These are phyloP conservation scores for Acrocalymma vagum DNA, from an alignment of 2,329 filamentous ascomycete genomes.

Conservation along the genomic window DNA sequence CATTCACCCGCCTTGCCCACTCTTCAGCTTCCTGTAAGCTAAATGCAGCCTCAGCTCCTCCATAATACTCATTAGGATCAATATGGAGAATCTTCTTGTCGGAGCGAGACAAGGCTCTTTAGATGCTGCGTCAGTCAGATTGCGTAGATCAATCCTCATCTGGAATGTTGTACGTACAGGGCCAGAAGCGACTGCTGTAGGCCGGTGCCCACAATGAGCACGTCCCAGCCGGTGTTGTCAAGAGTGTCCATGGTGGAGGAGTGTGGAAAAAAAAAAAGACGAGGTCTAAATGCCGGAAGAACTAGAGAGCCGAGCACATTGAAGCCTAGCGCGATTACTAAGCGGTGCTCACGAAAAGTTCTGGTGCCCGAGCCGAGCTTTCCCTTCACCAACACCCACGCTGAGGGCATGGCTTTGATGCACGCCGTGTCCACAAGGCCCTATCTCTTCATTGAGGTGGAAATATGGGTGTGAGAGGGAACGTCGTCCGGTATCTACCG, in stretches of 20 bases:
- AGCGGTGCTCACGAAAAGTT: slow-evolving; percentile 37
- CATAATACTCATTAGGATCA: slow-evolving; percentile 89
- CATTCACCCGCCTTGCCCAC: slow-evolving; percentile 67
- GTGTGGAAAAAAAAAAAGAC: slow-evolving; percentile 28
- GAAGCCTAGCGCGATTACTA: slow-evolving; percentile 47
- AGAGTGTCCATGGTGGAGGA: slow-evolving; percentile 57
- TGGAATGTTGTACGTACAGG: slow-evolving; percentile 53
- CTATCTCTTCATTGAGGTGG: slow-evolving; percentile 55
- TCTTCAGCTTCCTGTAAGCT: slow-evolving; percentile 81
- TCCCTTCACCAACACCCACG: slow-evolving; percentile 44
- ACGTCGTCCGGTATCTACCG: slow-evolving; percentile 60
- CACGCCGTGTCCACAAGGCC: slow-evolving; percentile 45
- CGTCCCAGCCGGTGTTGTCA: slow-evolving; percentile 60
- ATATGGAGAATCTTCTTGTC: slow-evolving; percentile 91
- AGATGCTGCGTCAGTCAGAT: slow-evolving; percentile 76
- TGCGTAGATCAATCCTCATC: slow-evolving; percentile 45
- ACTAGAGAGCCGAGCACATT: slow-evolving; percentile 27
- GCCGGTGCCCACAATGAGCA: slow-evolving; percentile 62
- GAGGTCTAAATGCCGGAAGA: slow-evolving; percentile 26
- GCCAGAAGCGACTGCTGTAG: slow-evolving; percentile 62
- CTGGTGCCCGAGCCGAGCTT: slow-evolving; percentile 12
- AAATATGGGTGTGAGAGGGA: slow-evolving; percentile 54
- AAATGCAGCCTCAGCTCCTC: slow-evolving; percentile 83
- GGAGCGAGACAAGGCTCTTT: slow-evolving; percentile 90
- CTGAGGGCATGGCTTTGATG: slow-evolving; percentile 42